phyloP scores from a whole-genome alignment of 345 rosid species.

The Arabis hirsuta region DNA sequence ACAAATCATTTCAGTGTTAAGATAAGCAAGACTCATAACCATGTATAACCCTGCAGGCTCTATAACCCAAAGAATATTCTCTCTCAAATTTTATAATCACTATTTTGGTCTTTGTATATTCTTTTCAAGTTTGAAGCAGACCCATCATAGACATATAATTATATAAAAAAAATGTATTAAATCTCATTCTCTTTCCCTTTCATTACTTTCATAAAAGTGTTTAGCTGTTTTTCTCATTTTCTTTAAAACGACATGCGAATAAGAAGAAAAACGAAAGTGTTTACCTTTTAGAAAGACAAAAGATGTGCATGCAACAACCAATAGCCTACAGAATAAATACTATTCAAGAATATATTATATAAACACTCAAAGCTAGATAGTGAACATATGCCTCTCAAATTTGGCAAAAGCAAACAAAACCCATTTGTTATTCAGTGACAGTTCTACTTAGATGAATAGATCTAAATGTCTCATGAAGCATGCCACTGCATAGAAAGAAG shows the following conservation, averaged over 20 bases:
- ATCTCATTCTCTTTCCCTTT: conserved; percentile 28
- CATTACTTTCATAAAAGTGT: conserved; percentile 41
- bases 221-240: conserved; percentile 30
- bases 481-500: conserved; percentile 40
- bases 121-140: background rate
- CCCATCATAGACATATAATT: conserved; percentile 22
- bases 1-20: background rate
- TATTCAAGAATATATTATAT: conserved; percentile 1
- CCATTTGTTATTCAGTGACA: conserved; percentile 8
- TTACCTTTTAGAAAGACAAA: conserved; percentile 7
- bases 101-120: conserved; percentile 2
- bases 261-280: conserved; percentile 22
- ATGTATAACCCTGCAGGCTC: background rate
- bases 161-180: conserved; percentile 6
- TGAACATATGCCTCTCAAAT: conserved; percentile 7
- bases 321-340: conserved; percentile 2
- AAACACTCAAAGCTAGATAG: conserved; percentile 6
- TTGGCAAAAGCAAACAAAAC: conserved; percentile 21
- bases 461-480: conserved; percentile 34
- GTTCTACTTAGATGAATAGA: conserved; percentile 22
- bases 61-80: background rate
- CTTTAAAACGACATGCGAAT: conserved; percentile 1
- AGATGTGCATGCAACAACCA: conserved; percentile 14
- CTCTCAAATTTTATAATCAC: conserved; percentile 20
- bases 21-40: conserved; percentile 11